Evolutionary conservation across 768 basidiomycete genomes (phyloP), one percentile per base, ranked within the genome.

Genomic region (Lepiota venenata): DNA sequence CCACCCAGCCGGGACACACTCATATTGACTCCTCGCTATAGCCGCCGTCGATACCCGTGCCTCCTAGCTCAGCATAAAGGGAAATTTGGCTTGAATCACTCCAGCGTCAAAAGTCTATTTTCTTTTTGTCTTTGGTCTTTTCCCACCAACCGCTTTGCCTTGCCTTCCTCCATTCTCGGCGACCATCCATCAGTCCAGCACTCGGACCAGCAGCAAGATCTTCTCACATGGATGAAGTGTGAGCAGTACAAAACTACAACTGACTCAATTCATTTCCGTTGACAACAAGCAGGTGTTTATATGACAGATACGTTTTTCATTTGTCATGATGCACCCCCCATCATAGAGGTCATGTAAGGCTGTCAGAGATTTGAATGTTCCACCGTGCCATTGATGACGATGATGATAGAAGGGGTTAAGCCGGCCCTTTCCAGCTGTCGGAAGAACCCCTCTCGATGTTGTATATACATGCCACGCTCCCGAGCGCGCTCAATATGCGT

Each of bases 291-390:
- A 43, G 9, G 16, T 42, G 40, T 35, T 52, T 52, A 50, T 22
- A 41, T 50, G 50, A 52, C 50, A 52, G 50, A 29, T 43, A 47
- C 35, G 15, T 35, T 47, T 47, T 47, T 47, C 46, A 47, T 47
- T 47, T 47, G 32, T 32, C 18, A 21, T 43, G 40, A 52, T 42
- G 41, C 40, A 29, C 29, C 25, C n/a, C 25, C 8, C 35, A 36
- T 36, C 50, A 36, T 25, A 52, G 29, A 22, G 27, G 32, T 32
- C 32, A 8, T 32, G 32, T 32, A 25, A 40, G 50, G 22, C 20
- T 52, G 29, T 52, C 41, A 43, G 32, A 32, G 32, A 43, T 6
- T 14, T 36, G 50, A 44, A 41, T 20, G 49, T 52, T 44, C 15
- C 29, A 47, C 16, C 18, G 10, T 2, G 32, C 16, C 18, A 10